Evolutionary conservation across 169 alveolate species (phyloP).

Genomic region (Cardiosporidium cionae): DNA sequence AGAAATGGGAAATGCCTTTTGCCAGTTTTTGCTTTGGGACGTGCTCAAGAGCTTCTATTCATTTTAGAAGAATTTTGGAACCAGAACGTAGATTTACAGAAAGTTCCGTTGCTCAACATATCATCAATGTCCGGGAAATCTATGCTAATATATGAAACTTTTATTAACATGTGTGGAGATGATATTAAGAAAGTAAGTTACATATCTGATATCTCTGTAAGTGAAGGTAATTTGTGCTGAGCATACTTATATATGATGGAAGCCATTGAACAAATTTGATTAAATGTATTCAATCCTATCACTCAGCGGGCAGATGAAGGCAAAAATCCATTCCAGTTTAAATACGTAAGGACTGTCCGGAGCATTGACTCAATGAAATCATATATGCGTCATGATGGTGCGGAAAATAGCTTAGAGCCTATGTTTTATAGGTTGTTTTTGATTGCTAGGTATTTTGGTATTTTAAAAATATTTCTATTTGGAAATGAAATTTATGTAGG

Average conservation of each 20-base stretch:
- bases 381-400: constrained; percentile 32
- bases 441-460: too few relatives aligned
- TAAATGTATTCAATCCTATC: background rate
- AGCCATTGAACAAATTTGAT: background rate
- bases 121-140: constrained; percentile 90
- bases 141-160: constrained; percentile 86
- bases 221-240: constrained; percentile 26
- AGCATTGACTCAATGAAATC: constrained; percentile 14
- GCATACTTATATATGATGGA: background rate
- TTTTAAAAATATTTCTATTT: constrained; percentile 29
- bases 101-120: constrained; percentile 87
- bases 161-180: constrained; percentile 89
- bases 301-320: constrained; percentile 1
- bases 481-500: background rate
- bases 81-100: constrained; percentile 71
- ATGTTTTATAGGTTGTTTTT: too few relatives aligned
- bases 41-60: constrained; percentile 96
- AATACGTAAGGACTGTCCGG: background rate
- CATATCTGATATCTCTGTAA: constrained; percentile 13
- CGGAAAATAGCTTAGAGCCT: too few relatives aligned
- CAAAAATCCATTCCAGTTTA: constrained; percentile 77
- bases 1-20: constrained; percentile 92
- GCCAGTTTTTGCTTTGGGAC: constrained; percentile 98
- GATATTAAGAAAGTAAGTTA: constrained; percentile 68
- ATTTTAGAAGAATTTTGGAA: constrained; percentile 92